Evolutionary conservation across 1,284 basidiomycete genomes (phyloP), one percentile per base, ranked within the genome.

Genomic region (Ganoderma boninense): DNA sequence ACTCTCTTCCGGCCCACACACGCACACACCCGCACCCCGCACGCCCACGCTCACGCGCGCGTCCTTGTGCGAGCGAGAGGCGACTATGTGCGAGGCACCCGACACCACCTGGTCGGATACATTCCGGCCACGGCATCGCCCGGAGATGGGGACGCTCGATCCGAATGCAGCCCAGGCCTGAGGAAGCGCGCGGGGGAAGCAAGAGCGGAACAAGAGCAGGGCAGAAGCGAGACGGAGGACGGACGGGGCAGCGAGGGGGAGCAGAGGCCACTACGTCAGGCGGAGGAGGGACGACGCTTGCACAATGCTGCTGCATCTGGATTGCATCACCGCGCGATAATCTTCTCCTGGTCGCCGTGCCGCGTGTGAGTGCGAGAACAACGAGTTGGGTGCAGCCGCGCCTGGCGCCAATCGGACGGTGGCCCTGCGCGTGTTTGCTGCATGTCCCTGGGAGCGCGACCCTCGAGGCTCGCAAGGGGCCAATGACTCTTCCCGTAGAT

Each of bases 401-500:
- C 32, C 6, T n/a, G 20, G 57, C 35, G 57, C 57, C 57, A 60
- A 60, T 35, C 35, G 32, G 20, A 59, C 57, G 57, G 14, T 13
- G 32, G 32, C 57, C 57, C 35, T 59, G 57, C 57, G 66, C 66
- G 44, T 63, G 66, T 67, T 67, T 61, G 66, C 66, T 64, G 62
- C 67, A 62, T 44, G 59, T 42, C 14, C 59, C 59, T 57, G 40
- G 16, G 46, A 52, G 57, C 44, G 64, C 54, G 42, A 35, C 29
- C 62, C 46, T 65, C 62, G 64, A 57, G 43, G 43, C 32, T 13
- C 52, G 18, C 35, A 65, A 42, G 26, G 49, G 44, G 68, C 42
- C 68, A 52, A 61, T 32, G 26, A 35, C 64, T 46, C 68, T 69
- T 69, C 64, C 29, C 64, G 68, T 62, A 66, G 68, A 69, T 69